phyloP scores from a whole-genome alignment of 768 basidiomycete genomes.

The Boletellus sp. region DNA sequence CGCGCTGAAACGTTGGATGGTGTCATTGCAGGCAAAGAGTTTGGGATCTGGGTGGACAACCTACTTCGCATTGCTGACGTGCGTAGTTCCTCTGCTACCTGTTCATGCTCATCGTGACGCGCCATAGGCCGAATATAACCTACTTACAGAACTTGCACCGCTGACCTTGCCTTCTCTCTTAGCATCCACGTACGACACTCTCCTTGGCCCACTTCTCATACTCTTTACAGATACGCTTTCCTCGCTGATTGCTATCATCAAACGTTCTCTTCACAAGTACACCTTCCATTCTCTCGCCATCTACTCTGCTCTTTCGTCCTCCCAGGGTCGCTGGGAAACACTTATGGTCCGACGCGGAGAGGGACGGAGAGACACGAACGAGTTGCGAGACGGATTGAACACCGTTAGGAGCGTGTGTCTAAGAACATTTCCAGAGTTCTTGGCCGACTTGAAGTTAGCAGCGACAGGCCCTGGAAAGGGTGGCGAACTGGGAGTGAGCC shows the following conservation, averaged over 20 bases:
- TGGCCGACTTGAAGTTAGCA: slow-evolving; percentile 73
- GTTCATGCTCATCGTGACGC: not conserved
- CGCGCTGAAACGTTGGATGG: slow-evolving; percentile 67
- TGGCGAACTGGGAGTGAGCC: slow-evolving; percentile 58
- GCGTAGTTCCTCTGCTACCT: slow-evolving; percentile 11
- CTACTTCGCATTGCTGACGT: slow-evolving; percentile 68
- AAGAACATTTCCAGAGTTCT: slow-evolving; percentile 79
- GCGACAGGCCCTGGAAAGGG: slow-evolving; percentile 45
- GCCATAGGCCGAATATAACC: slow-evolving; percentile 63
- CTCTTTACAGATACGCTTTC: slow-evolving; percentile 65
- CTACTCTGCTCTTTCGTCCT: slow-evolving; percentile 53
- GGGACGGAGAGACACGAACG: slow-evolving; percentile 50
- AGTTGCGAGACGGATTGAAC: slow-evolving; percentile 67
- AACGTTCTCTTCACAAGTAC: slow-evolving; percentile 73
- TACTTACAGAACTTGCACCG: slow-evolving; percentile 61
- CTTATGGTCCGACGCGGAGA: slow-evolving; percentile 52
- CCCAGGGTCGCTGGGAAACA: slow-evolving; percentile 66
- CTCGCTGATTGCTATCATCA: slow-evolving; percentile 62
- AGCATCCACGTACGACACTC: slow-evolving; percentile 54
- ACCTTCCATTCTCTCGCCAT: slow-evolving; percentile 76
- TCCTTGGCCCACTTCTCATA: slow-evolving; percentile 60
- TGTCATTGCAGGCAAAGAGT: slow-evolving; percentile 62
- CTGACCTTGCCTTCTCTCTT: slow-evolving; percentile 49
- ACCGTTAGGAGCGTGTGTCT: slow-evolving; percentile 65
- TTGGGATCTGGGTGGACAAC: slow-evolving; percentile 66